Evolutionary conservation across 352 stramenopile genomes (phyloP), one percentile per base, ranked within the genome.

Genomic region (Phytophthora melonis): DNA sequence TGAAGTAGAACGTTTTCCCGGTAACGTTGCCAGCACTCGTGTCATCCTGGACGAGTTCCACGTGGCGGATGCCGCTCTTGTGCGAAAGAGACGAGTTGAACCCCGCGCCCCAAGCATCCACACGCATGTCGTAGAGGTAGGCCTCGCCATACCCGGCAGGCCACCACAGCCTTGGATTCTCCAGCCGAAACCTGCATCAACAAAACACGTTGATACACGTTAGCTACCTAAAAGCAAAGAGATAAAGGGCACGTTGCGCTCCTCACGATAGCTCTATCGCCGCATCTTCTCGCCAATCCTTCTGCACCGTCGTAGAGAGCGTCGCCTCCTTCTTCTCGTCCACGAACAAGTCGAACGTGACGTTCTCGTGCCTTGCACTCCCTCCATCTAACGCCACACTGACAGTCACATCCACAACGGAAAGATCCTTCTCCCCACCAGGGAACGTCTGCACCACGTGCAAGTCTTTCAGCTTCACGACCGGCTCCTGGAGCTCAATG

Each of bases 1-100:
- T 78, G 68, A 95, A 95, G 75, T 84, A 92, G 54, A 96, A 96
- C 9, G 82, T 91, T 32, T 86, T 75, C 30, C 89, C 86, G 8
- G 54, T 63, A 30, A 79, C 70, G 21, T 80, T 77, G 7, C 81
- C 83, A 50, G 78, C 77, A n/a, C 68, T 69, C 8, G 81, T 91
- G 36, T 80, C 72, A 10, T 88, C 69, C 56, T 94, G 82, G 43
- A 90, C 54, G 3, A 96, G 76, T 56, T 90, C 78, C n/a, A 94
- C 66, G 6, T 68, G 75, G 1, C 89, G 88, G 67, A 95, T 78
- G 30, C 88, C 88, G 25, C 82, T 72, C 23, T 81, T 78, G 45
- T 93, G 87, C 34, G 56, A 78, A 68, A 83, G 57, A 39, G 82
- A 78, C 5, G 69, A 41, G 18, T 73, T 75, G 53, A 80, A 82